phyloP scores from a whole-genome alignment of 208 protist species.

The Leishmania arabica region DNA sequence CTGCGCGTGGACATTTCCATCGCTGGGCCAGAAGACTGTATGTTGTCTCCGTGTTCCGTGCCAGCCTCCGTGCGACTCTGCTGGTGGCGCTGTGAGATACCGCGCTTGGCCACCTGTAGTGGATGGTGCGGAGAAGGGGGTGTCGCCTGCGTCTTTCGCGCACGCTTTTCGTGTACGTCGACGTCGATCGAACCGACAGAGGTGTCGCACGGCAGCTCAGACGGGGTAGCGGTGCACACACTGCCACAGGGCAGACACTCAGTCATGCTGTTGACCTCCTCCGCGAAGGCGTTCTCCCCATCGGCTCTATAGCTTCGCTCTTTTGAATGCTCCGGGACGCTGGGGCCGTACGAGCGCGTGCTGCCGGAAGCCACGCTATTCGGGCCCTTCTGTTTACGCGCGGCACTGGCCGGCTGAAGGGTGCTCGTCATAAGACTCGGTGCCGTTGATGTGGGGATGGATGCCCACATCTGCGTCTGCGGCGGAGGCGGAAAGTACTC shows the following conservation, averaged over 20 bases:
- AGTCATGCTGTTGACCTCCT: neutral
- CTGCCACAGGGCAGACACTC: slow-evolving; percentile 4
- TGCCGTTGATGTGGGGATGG: slow-evolving; percentile 8
- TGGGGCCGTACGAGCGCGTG: neutral
- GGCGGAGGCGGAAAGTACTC: slow-evolving; percentile 49
- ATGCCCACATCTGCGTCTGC: slow-evolving; percentile 29
- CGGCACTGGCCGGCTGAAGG: neutral
- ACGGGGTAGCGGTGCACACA: neutral
- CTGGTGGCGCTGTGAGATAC: neutral
- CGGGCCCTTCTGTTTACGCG: neutral
- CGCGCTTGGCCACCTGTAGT: slow-evolving; percentile 8
- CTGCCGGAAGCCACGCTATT: neutral
- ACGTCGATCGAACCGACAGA: neutral
- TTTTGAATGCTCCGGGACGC: neutral
- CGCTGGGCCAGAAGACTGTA: slow-evolving; percentile 20
- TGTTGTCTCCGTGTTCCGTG: neutral
- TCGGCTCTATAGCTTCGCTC: neutral
- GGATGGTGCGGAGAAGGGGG: slow-evolving; percentile 17
- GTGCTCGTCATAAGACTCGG: slow-evolving; percentile 7
- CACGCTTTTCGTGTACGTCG: neutral
- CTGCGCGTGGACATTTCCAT: slow-evolving; percentile 63
- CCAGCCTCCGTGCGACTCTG: slow-evolving; percentile 7
- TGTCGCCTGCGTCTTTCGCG: neutral
- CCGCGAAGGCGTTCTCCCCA: neutral
- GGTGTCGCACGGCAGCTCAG: neutral